Base-by-base conservation (phyloP, 306 rosid species). In the Quercus engelmannii region DNA sequence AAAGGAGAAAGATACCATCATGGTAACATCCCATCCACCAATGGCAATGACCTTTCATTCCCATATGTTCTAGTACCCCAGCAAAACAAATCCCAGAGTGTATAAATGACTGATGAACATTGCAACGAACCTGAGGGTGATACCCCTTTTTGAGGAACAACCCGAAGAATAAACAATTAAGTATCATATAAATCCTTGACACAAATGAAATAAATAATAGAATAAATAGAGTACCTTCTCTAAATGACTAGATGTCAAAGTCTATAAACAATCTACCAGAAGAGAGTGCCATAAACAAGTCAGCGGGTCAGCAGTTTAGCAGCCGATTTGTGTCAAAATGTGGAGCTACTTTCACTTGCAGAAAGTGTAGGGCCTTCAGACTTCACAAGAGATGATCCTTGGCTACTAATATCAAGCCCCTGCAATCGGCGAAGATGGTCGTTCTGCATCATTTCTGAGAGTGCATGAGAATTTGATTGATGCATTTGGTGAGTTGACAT, bases 401-500 rank as follows among this genome's bases (percentile, higher is more conserved):
- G 86, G 80, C 83, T 84, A 77, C 93, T 82, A 73, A 96, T 96
- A 76, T 93, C 99, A 58, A 96, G 99, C 80, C 97, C 99, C 87
- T 93, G 96, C 28, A 96, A 83, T 80, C 89, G 93, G 76, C 97
- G 91, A 1, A 96, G 93, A 46, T 89, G 94, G 74, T 91, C 97
- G 3, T 83, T 92, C 76, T 91, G 96, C 89, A 91, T 80, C 74
- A 91, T 86, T 64, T 96, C 98, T 25, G 94, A 78, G 79, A 90
- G 78, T 31, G 85, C 81, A 74, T 78, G 97, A 83, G 93, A 82
- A 76, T 88, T 85, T 79, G 94, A 76, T 71, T 87, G 96, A 73
- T 84, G 97, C 76, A 91, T 57, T 79, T 85, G 94, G 75, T 90
- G 90, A 70, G 77, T 67, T 9, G 89, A 84, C 81, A 88, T 67